These are phyloP conservation scores for Solanum bukasovii DNA, from an alignment of 257 asterid genomes.

Conservation along the genomic window DNA sequence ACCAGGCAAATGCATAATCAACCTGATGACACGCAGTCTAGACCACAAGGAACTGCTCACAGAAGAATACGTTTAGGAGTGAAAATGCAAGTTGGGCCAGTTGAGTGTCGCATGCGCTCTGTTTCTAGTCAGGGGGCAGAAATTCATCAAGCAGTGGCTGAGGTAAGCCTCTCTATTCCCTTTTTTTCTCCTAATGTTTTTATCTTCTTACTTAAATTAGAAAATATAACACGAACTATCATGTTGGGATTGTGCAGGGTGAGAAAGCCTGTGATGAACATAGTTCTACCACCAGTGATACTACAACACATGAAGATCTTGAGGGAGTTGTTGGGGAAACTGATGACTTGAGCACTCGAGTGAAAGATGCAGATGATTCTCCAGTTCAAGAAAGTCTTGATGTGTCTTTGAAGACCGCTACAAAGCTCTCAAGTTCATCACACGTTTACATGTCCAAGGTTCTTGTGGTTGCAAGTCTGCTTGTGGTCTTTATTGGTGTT, in stretches of 20 bases:
- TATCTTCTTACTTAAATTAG: background rate
- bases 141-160: conserved; percentile 6
- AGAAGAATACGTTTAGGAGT: conserved; percentile 55
- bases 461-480: conserved; percentile 29
- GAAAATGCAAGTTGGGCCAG: conserved; percentile 48
- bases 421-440: conserved; percentile 9
- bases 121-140: conserved; percentile 14
- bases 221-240: background rate
- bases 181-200: background rate
- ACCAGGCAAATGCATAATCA: conserved; percentile 21
- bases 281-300: background rate
- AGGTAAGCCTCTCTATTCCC: conserved; percentile 32
- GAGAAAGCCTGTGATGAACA: conserved; percentile 6
- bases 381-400: background rate
- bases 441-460: conserved; percentile 26
- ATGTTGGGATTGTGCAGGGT: conserved; percentile 37
- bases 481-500: conserved; percentile 26
- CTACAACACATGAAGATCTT: conserved; percentile 2
- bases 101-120: conserved; percentile 20
- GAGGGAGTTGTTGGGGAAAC: background rate
- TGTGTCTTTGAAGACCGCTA: conserved; percentile 1
- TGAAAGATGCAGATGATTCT: conserved; percentile 1
- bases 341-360: background rate
- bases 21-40: background rate
- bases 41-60: conserved; percentile 52